Base-by-base conservation (phyloP, 805 yeast species). In the Jamesozyma gamospora region DNA sequence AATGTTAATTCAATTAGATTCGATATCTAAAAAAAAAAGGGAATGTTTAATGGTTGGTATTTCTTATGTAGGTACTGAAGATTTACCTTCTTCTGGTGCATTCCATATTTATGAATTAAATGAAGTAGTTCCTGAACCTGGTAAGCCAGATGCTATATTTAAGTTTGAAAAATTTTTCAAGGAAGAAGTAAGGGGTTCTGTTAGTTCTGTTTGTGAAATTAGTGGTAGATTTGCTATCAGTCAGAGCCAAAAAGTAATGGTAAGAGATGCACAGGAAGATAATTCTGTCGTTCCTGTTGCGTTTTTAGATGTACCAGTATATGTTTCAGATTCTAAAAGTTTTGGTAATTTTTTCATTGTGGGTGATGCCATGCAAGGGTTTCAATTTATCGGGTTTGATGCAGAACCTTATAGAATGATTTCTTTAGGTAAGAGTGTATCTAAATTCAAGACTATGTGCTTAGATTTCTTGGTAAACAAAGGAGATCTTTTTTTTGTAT, bases 351-450 rank as follows among this genome's bases (percentile, higher is more conserved):
- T 90, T 51, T 56, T 90, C n/a, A 51, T 87, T 2, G 61, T 87
- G 14, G 94, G 94, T 15, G 98, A 92, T 59, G 66, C 84, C 0
- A 69, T 77, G 60, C 81, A 83, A 49, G 66, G 64, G 4, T 68
- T 85, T 4, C 77, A 87, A 67, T 67, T 92, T 41, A 77, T 79
- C 24, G 96, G 96, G 1, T 88, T 87, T 62, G 95, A 87, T 58
- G 90, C 94, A 2, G 96, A 90, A 52, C 99, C 99, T 1, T 88
- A 84, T 57, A 66, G 96, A 47, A 77, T 90, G 79, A 67, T 86
- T 14, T 60, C 72, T 41, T 59, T 92, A 37, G 88, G 94, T 8
- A 83, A 81, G 54, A 95, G 88, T 56, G 67, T 74, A 16, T 69
- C 74, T 19, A 60, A 70, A 15, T 65, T 82, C 33, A 82, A 78